Conservation (phyloP, 495 filamentous ascomycete species). For the Achaetomiella virescens region DNA sequence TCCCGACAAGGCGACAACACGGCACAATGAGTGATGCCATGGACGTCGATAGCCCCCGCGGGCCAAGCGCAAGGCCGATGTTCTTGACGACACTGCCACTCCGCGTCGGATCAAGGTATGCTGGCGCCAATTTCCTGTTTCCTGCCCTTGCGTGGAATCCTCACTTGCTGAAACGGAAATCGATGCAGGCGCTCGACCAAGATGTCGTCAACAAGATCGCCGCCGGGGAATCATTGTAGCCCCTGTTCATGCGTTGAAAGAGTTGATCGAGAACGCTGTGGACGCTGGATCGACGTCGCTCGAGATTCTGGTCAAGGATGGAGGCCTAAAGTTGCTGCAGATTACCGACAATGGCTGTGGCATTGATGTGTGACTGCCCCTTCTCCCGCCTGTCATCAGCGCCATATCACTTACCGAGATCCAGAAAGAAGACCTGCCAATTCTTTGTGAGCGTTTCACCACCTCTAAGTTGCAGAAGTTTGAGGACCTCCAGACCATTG, state of each 20-base stretch:
- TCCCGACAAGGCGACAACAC: not conserved
- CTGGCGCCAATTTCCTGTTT: not conserved
- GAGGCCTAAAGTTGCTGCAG: conserved; percentile 92
- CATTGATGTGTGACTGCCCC: conserved; percentile 65
- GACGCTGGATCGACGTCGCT: conserved; percentile 90
- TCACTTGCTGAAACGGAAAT: conserved; percentile 2
- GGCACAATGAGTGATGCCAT: conserved; percentile 27
- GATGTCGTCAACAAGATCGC: conserved; percentile 99
- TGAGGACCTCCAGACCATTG: conserved; percentile 86
- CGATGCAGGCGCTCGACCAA: conserved; percentile 74
- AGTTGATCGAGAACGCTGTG: conserved; percentile 95
- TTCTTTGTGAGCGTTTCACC: conserved; percentile 94
- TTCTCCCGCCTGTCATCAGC: not conserved
- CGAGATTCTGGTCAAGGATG: conserved; percentile 90
- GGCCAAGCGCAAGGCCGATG: conserved; percentile 60
- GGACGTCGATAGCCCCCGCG: conserved; percentile 40
- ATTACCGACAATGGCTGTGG: conserved; percentile 98
- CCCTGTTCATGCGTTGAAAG: conserved; percentile 93
- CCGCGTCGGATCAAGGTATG: conserved; percentile 63
- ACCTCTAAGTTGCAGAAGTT: conserved; percentile 95
- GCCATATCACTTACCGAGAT: conserved; percentile 17
- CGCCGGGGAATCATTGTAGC: conserved; percentile 97
- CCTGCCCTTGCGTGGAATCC: not conserved
- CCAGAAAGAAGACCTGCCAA: conserved; percentile 83
- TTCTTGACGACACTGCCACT: conserved; percentile 25